phyloP scores from a whole-genome alignment of 148 eudicot genomes.

The Limonium bicolor region DNA sequence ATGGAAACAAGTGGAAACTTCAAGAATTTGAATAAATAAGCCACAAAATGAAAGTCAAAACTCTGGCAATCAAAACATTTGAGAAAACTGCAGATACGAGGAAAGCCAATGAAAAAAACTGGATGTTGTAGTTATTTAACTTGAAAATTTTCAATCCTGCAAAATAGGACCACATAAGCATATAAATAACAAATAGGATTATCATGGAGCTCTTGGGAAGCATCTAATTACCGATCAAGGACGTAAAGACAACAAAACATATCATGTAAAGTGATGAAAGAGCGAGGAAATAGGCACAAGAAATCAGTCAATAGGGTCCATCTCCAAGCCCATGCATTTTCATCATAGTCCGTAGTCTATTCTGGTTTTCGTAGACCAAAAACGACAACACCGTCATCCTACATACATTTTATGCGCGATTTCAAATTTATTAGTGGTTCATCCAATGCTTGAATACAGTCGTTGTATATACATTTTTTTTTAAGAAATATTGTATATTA shows the following conservation, averaged over 20 bases:
- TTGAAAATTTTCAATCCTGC: conserved; percentile 67
- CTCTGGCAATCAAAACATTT: conserved; percentile 58
- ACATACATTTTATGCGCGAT: too few relatives aligned
- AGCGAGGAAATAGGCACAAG: conserved; percentile 75
- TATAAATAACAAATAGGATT: neutral
- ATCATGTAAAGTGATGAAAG: conserved; percentile 66
- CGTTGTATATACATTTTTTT: too few relatives aligned
- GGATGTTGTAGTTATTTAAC: conserved; percentile 57
- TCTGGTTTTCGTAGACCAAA: conserved; percentile 85
- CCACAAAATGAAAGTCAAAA: conserved; percentile 19
- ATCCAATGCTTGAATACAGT: too few relatives aligned
- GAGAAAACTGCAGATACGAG: conserved; percentile 51
- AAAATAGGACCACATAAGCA: conserved; percentile 3
- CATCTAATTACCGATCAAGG: conserved; percentile 42
- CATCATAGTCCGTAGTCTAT: conserved; percentile 84
- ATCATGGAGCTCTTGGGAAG: conserved; percentile 1
- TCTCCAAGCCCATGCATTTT: conserved; percentile 99
- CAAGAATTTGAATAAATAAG: neutral
- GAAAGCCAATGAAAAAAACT: conserved; percentile 60
- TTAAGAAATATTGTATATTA: too few relatives aligned
- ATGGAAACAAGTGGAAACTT: neutral
- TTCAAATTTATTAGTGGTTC: too few relatives aligned
- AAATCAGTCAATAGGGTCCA: conserved; percentile 84
- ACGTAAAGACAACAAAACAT: conserved; percentile 67
- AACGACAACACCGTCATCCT: conserved; percentile 44